Evolutionary conservation across 768 basidiomycete genomes (phyloP), one percentile per base, ranked within the genome.

Genomic region (Clathrus columnatus): DNA sequence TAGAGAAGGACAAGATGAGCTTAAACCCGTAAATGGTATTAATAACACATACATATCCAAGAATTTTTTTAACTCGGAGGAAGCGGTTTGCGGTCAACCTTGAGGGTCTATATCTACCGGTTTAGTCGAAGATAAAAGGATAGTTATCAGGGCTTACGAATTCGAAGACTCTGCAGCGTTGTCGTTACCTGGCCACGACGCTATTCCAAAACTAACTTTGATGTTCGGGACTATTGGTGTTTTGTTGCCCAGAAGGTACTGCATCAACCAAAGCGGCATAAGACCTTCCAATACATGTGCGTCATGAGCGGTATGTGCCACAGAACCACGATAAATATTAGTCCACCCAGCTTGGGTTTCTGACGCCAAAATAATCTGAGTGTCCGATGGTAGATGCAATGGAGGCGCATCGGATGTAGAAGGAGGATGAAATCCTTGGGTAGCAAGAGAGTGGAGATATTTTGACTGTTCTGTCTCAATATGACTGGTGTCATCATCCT

Each of bases 41-140:
- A 48, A 57, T 27, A 26, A 20, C 20, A 28, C 16, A 5, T 66
- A 93, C 90, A 73, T 96, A 95, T 48, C 74, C 63, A 0, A 84
- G 76, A 18, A 97, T 79, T 69, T 97, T 99, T 45, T 85, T 78
- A 17, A 95, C 81, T 29, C 96, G 80, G 46, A 98, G 73, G 61
- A 85, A 85, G 23, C 88, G 81, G 63, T 82, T 91, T 0, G 95
- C 93, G 0, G 91, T 95, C 18, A 99, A 72, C 61, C 93, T 90
- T 0, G 87, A 84, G 63, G 93, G 87, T 16, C 83, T 72, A 1
- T 82, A 88, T 24, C 1, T 23, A 48, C 49, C n/a, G 17, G 48
- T 36, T 47, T 28, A 29, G 21, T 16, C 14, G 20, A 56, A 36
- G 26, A 42, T 30, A 36, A 14, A 29, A 6, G 79, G 89, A 64